Base-by-base conservation (phyloP, 1,284 basidiomycete species). In the Pseudozyma tsukubaensis region DNA sequence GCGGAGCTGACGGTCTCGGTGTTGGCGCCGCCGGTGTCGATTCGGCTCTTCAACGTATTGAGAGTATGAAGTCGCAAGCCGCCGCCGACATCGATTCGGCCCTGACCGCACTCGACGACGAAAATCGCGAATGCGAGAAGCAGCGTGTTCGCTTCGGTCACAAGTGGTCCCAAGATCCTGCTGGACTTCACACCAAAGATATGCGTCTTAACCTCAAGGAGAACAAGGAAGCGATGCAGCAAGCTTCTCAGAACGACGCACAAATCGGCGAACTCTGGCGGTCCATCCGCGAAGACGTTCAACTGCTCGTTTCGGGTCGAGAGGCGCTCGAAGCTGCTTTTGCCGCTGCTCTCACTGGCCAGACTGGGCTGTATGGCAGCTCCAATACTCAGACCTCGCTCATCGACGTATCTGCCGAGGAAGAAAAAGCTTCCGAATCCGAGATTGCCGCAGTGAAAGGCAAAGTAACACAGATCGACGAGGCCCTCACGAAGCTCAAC, bases 121-220 rank as follows among this genome's bases (percentile, higher is more conserved):
- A 87, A 57, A 77, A 79, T 43, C 75, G 85, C 24, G 83, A 85
- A 35, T 86, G 86, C 77, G 86, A 87, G 61, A 75, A 79, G 42
- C 77, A 80, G 37, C 79, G 86, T 76, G 87, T 95, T 63, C 91
- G 92, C 84, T 94, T 94, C 84, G 92, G 92, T 36, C 92, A 94
- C 77, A 85, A 90, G 42, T 99, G 94, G 91, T 91, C 91, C 9
- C 96, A 98, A 85, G 89, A 89, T n/a, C 96, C 96, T 0, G 91
- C 91, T 19, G 59, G 67, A 21, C 21, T 75, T 42, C 68, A 92
- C 36, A 63, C 91, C 36, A 91, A 92, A 82, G 86, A 88, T 1
- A 85, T 92, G 67, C 88, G 95, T 12, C 89, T 90, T 62, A 94
- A 94, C 78, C 86, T 98, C 56, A 93, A 93, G 81, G 89, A 90